Conservation (phyloP, 2,329 filamentous ascomycete species). For the Scedosporium aurantiacum region DNA sequence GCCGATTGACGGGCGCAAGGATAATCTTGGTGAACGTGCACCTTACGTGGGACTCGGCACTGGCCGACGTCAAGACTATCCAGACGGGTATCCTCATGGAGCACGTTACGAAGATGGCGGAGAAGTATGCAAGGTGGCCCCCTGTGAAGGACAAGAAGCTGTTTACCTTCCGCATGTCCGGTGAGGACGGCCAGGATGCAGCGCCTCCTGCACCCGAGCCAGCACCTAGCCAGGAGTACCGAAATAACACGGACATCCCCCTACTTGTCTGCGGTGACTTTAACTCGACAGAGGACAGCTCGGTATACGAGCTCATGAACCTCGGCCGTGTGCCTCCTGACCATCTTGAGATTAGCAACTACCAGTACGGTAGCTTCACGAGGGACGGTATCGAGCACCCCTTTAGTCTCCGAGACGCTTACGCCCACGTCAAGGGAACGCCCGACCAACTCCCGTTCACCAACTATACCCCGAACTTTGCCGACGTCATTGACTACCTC, state of each 20-base stretch:
- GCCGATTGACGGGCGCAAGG: conserved; percentile 76
- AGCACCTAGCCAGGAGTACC: conserved; percentile 76
- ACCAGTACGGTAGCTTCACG: conserved; percentile 89
- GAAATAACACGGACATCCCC: conserved; percentile 77
- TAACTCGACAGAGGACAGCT: conserved; percentile 80
- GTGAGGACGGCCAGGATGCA: conserved; percentile 28
- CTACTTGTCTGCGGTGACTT: conserved; percentile 90
- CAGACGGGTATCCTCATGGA: conserved; percentile 96
- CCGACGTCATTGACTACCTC: conserved; percentile 89
- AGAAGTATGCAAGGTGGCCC: conserved; percentile 72
- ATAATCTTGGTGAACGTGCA: conserved; percentile 91
- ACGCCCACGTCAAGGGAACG: conserved; percentile 70
- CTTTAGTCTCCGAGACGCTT: conserved; percentile 86
- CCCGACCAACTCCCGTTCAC: conserved; percentile 82
- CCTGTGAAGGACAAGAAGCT: conserved; percentile 71
- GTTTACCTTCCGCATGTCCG: conserved; percentile 24
- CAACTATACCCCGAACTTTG: conserved; percentile 92
- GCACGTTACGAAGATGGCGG: conserved; percentile 72
- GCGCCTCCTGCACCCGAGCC: conserved; percentile 51
- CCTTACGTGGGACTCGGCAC: conserved; percentile 84
- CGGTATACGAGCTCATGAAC: conserved; percentile 82
- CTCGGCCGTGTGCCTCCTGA: conserved; percentile 67
- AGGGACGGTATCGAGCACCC: conserved; percentile 86
- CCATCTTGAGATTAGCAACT: conserved; percentile 68
- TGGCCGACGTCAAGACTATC: conserved; percentile 90